Evolutionary conservation across 148 eudicot genomes (phyloP), one percentile per base, ranked within the genome.

Genomic region (Cornus controversa): DNA sequence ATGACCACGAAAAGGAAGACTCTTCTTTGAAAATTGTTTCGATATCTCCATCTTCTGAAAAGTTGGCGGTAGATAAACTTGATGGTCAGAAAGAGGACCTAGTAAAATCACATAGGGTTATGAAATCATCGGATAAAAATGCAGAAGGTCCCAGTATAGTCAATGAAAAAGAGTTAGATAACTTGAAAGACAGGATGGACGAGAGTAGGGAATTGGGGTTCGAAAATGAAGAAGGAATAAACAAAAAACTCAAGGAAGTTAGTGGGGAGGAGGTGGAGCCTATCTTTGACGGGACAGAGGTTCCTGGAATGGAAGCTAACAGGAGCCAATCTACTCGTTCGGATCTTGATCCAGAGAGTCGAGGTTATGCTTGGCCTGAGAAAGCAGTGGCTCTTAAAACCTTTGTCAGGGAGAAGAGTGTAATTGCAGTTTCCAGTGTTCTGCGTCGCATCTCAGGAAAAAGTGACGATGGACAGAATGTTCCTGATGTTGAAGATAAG

Each of bases 231-330:
- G 70, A 75, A 45, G 42, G 20, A 34, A 10, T 29, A 31, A 42
- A 67, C 16, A 70, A 69, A 67, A 80, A 73, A 31, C 67, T 62
- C 37, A 78, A 77, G 27, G 84, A 78, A 66, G 40, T 57, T 16
- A 6, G 64, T 14, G 79, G 54, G 42, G 83, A 74, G 72, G 74
- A 78, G 24, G 73, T 34, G 16, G 89, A 86, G 74, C 86, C 89
- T 45, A 81, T 86, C 29, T 86, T 86, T 84, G 89, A 86, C 74
- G 89, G 89, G 22, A 86, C 86, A 2, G 89, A 86, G 75, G 70
- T 81, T 66, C 82, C 89, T 67, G 86, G 76, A 57, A 81, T 81
- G 86, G 86, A 86, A 83, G 76, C 77, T 70, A 71, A 75, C 58
- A 77, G 77, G 64, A 80, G 81, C 67, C 69, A 62, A 22, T 80